phyloP scores from a whole-genome alignment of 208 protist species.

The Trypanosoma boissoni region DNA sequence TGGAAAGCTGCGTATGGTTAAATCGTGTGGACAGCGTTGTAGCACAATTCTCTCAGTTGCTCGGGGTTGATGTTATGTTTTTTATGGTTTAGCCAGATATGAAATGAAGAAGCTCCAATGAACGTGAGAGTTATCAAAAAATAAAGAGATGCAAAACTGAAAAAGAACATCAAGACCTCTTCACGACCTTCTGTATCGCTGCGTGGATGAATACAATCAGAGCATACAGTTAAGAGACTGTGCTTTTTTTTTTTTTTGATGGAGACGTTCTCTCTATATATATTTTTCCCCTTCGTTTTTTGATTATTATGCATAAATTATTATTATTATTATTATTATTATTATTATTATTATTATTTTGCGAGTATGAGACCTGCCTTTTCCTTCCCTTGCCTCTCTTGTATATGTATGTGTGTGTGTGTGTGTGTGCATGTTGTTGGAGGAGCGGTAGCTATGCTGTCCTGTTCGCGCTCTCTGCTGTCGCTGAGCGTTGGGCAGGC shows the following conservation, averaged over 20 bases:
- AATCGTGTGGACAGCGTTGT: conserved; percentile 53
- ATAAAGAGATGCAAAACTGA: not conserved
- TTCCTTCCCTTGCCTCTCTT: conserved; percentile 8
- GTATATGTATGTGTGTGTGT: not conserved
- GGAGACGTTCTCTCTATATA: not conserved
- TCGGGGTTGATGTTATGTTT: conserved; percentile 61
- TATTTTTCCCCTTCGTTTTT: not conserved
- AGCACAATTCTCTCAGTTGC: conserved; percentile 43
- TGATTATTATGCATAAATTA: not conserved
- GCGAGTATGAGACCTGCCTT: not conserved
- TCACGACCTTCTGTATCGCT: too few species aligned
- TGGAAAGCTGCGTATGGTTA: conserved; percentile 37
- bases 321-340: not conserved
- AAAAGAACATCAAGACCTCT: not conserved
- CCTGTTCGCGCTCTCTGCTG: conserved; percentile 17
- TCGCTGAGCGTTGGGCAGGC: conserved; percentile 53
- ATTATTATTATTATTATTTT: conserved; percentile 9
- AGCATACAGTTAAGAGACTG: not conserved
- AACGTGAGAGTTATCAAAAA: not conserved
- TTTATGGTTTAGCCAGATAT: conserved; percentile 49
- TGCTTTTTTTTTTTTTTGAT: not conserved
- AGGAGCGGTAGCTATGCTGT: conserved; percentile 32
- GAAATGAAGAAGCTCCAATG: too few species aligned
- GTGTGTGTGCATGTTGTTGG: not conserved
- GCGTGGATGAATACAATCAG: too few species aligned